Base-by-base conservation (phyloP, 768 basidiomycete species). In the Boletus insuetus region DNA sequence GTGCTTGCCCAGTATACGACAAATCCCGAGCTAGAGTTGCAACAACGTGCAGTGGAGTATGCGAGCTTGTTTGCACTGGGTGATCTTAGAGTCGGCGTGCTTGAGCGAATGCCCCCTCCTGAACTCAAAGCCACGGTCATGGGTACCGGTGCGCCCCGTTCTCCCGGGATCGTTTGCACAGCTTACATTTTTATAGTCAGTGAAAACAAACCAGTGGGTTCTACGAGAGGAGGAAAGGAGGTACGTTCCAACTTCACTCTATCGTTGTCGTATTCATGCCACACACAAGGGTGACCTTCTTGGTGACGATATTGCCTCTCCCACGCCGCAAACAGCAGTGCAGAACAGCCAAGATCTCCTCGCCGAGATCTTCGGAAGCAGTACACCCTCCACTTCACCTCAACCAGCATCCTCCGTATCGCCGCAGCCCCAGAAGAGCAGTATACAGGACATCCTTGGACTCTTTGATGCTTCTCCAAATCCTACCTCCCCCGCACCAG, bases 71-170 rank as follows among this genome's bases (percentile, higher is more conserved):
- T 92, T 68, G 83, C 79, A 29, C 73, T 92, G 9, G 87, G 86
- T 6, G 85, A 89, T n/a, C 74, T 90, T 20, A 79, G 83, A 55
- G 78, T 80, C 9, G 97, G 96, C 37, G 94, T 99, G 1, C 71
- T 98, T 56, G 97, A 99, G 75, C 83, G 94, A 52, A 99, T 99
- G 97, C 97, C 97, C n/a, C 90, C 93, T 6, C 97, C 97, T 2
- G 97, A 99, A 70, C 74, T 98, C 60, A 97, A 95, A 74, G 88
- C 90, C n/a, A 98, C 96, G 3, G 91, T 98, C 3, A 89, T 96
- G 80, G 97, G 93, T 44, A 81, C 89, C 56, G 91, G 94, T 95
- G 61, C 59, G 83, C 74, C 38, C 35, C 13, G 7, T 51, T 41
- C 26, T 26, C 24, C 46, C 14, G n/a, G 12, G 13, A 10, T 41